Conservation (phyloP, 2,329 filamentous ascomycete species). For the Keithomyces neogunnii region DNA sequence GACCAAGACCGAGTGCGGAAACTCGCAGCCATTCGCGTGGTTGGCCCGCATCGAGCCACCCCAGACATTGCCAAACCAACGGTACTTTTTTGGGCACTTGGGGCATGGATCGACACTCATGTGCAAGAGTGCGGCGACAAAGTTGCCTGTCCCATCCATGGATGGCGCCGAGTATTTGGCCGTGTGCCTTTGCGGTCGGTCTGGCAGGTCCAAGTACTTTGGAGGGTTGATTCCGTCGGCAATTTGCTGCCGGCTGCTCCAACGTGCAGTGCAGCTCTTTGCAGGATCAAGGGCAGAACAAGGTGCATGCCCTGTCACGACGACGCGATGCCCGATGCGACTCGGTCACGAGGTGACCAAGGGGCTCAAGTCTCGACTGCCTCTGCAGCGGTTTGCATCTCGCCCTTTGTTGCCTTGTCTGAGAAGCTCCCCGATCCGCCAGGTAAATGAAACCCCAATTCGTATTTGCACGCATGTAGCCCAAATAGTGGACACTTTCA, state of each 20-base stretch:
- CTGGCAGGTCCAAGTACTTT: not conserved
- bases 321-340: not conserved
- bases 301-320: not conserved
- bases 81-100: no score
- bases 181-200: not conserved
- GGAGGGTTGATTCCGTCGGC: not conserved
- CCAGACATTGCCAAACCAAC: not conserved
- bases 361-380: no score
- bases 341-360: not conserved
- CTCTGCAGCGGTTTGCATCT: no score
- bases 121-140: not conserved
- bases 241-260: constrained; percentile 1
- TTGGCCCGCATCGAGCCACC: not conserved
- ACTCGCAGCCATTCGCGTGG: not conserved
- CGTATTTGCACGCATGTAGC: not conserved
- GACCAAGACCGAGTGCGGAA: not conserved
- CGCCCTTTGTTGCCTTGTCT: no score
- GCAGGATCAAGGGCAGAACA: not conserved
- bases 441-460: no score
- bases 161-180: constrained; percentile 8
- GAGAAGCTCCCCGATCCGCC: no score
- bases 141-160: not conserved
- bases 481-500: not conserved
- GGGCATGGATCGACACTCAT: not conserved
- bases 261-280: not conserved